These are phyloP conservation scores for Alternaria tenuissima DNA, from an alignment of 2,329 filamentous ascomycete species.

Conservation along the genomic window DNA sequence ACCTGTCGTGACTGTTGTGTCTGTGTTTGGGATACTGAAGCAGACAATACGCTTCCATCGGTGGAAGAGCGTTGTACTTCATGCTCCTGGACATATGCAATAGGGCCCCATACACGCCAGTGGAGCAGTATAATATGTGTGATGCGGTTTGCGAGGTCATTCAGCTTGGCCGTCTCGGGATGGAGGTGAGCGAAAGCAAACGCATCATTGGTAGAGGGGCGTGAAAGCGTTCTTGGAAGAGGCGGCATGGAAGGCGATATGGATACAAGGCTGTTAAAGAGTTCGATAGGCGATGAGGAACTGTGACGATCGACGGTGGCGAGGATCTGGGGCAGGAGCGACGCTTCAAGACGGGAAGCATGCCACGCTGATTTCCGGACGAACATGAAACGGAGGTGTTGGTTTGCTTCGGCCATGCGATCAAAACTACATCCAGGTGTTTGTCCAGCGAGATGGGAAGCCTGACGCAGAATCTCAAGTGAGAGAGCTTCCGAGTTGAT, in stretches of 20 bases:
- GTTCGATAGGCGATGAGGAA: slow-evolving; percentile 51
- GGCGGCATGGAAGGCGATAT: slow-evolving; percentile 20
- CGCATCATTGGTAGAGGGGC: slow-evolving; percentile 37
- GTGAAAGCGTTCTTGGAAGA: slow-evolving; percentile 6
- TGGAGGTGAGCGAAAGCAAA: slow-evolving; percentile 23
- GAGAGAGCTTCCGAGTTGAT: slow-evolving; percentile 55
- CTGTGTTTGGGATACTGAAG: neutral
- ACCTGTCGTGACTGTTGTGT: neutral
- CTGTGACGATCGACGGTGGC: slow-evolving; percentile 41
- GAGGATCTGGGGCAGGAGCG: slow-evolving; percentile 39
- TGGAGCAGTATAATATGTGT: slow-evolving; percentile 86
- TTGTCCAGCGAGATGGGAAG: slow-evolving; percentile 46
- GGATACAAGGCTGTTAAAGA: slow-evolving; percentile 55
- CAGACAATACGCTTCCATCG: neutral
- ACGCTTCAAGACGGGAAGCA: slow-evolving; percentile 38
- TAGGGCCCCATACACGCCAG: slow-evolving; percentile 85
- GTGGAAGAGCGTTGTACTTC: neutral
- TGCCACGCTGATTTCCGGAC: slow-evolving; percentile 43
- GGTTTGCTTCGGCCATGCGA: slow-evolving; percentile 48
- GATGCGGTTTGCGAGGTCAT: slow-evolving; percentile 77
- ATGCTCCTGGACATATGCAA: slow-evolving; percentile 67
- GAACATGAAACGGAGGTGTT: slow-evolving; percentile 46
- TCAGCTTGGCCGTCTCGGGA: slow-evolving; percentile 52
- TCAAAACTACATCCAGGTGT: slow-evolving; percentile 41
- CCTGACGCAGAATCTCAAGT: slow-evolving; percentile 56